phyloP scores from a whole-genome alignment of 495 filamentous ascomycete genomes.

The Penicillium verhagenii region DNA sequence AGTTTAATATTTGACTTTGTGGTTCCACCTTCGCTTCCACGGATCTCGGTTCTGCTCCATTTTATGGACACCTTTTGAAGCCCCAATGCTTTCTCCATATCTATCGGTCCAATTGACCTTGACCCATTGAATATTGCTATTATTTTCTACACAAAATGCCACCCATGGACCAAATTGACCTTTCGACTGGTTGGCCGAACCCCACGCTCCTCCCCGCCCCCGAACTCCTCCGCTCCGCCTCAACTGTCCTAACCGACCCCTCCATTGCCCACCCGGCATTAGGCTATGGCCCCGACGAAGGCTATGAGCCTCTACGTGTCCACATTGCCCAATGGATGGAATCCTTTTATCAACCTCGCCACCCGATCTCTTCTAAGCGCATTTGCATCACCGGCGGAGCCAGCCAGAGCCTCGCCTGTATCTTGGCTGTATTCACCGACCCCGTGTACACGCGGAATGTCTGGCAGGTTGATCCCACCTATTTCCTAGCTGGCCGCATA shows the following conservation, averaged over 20 bases:
- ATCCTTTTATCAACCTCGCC: constrained; percentile 53
- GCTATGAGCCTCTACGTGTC: constrained; percentile 63
- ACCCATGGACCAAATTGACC: constrained; percentile 52
- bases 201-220: constrained; percentile 65
- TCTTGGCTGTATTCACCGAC: constrained; percentile 75
- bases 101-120: no score
- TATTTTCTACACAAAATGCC: neutral
- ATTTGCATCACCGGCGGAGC: constrained; percentile 84
- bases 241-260: constrained; percentile 56
- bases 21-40: constrained; percentile 18
- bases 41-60: constrained; percentile 15
- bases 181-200: constrained; percentile 70
- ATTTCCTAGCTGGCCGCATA: constrained; percentile 73
- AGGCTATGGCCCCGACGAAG: constrained; percentile 75
- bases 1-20: no score
- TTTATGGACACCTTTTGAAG: no score
- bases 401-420: constrained; percentile 68
- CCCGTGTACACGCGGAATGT: constrained; percentile 70
- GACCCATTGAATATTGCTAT: no score
- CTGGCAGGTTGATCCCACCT: constrained; percentile 79
- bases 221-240: constrained; percentile 55
- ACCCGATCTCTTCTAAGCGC: constrained; percentile 48
- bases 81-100: neutral
- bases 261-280: constrained; percentile 56
- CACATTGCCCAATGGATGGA: constrained; percentile 69